These are phyloP conservation scores for Aspergillus thermomutatus DNA, from an alignment of 2,329 filamentous ascomycete species.

Conservation along the genomic window DNA sequence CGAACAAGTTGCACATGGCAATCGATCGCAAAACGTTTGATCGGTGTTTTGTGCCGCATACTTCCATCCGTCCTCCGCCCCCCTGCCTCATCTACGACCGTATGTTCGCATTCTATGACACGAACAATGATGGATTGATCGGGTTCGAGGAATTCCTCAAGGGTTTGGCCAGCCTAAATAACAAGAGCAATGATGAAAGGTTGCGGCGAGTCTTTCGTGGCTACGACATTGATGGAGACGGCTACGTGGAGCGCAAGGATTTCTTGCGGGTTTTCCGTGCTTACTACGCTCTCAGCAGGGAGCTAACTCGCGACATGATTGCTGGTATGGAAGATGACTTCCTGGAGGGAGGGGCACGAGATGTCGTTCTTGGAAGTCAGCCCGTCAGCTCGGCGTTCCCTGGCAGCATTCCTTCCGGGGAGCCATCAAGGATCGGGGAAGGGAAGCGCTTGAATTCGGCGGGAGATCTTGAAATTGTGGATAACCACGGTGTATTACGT, in stretches of 20 bases:
- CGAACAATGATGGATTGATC: conserved; percentile 82
- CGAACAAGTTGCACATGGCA: conserved; percentile 71
- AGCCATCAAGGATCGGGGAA: conserved; percentile 59
- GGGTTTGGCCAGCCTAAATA: conserved; percentile 66
- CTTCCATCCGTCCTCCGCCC: conserved; percentile 69
- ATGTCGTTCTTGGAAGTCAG: conserved; percentile 71
- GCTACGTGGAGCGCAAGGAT: conserved; percentile 79
- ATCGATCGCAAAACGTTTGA: conserved; percentile 94
- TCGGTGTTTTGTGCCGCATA: conserved; percentile 81
- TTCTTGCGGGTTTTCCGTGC: conserved; percentile 89
- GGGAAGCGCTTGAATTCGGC: conserved; percentile 63
- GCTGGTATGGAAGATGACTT: conserved; percentile 75
- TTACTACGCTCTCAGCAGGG: conserved; percentile 86
- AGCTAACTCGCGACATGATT: conserved; percentile 81
- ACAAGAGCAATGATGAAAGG: conserved; percentile 60
- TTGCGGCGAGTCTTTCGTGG: conserved; percentile 75
- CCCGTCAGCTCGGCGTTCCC: conserved; percentile 77
- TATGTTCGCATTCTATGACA: conserved; percentile 96
- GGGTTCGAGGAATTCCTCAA: conserved; percentile 89
- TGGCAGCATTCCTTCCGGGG: conserved; percentile 62
- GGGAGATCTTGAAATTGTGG: conserved; percentile 62
- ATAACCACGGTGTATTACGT: conserved; percentile 58
- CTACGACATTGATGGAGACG: conserved; percentile 87
- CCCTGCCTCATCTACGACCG: conserved; percentile 93
- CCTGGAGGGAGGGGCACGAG: conserved; percentile 69